Evolutionary conservation across 2,329 filamentous ascomycete genomes (phyloP).

Genomic region (Botryotinia calthae): DNA sequence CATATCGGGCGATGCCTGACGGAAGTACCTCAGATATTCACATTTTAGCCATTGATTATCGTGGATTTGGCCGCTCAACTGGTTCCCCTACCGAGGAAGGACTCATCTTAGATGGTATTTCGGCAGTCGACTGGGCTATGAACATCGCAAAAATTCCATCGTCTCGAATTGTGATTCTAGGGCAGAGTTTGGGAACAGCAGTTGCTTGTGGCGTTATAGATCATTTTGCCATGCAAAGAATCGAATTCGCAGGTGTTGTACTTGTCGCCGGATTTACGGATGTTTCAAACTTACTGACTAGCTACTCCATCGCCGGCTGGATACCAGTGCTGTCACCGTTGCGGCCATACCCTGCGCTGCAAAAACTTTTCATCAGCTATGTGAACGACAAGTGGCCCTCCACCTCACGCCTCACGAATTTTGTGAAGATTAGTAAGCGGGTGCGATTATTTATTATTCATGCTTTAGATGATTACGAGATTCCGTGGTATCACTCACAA

Average conservation of each 20-base stretch:
- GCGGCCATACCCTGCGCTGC: conserved; percentile 60
- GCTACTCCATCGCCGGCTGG: conserved; percentile 73
- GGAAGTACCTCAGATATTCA: conserved; percentile 69
- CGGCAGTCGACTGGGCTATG: conserved; percentile 71
- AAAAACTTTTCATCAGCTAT: conserved; percentile 57
- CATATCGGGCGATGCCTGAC: conserved; percentile 73
- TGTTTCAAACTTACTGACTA: conserved; percentile 68
- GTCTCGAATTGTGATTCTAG: conserved; percentile 73
- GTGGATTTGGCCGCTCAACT: conserved; percentile 79
- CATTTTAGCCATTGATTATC: conserved; percentile 86
- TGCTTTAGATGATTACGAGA: conserved; percentile 77
- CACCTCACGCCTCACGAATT: conserved; percentile 59
- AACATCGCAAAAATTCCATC: conserved; percentile 62
- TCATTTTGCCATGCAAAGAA: conserved; percentile 56
- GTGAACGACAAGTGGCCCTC: conserved; percentile 84
- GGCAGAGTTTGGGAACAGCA: conserved; percentile 86
- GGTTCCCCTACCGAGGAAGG: conserved; percentile 79
- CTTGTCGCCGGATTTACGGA: conserved; percentile 78
- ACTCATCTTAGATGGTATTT: conserved; percentile 73
- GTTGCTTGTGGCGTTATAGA: conserved; percentile 74
- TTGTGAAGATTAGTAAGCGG: conserved; percentile 51
- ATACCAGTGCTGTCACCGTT: conserved; percentile 79
- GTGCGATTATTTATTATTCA: conserved; percentile 74
- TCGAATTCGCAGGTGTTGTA: conserved; percentile 76
- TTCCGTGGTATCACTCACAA: conserved; percentile 70